Evolutionary conservation across 805 yeast species (phyloP).

Genomic region (Ogataea methanolica): DNA sequence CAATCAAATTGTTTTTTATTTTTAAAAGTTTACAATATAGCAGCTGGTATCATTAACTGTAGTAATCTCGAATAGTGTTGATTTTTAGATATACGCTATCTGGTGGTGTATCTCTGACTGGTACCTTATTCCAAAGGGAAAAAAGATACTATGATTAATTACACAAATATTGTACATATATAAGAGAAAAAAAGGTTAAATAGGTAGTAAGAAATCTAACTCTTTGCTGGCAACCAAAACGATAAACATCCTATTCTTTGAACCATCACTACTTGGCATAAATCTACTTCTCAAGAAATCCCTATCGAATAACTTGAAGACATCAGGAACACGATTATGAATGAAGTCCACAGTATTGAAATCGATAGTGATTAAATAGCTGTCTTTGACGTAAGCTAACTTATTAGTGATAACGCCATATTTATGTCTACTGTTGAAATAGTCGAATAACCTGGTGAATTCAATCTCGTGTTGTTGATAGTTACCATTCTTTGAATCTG

Average conservation of each 20-base stretch:
- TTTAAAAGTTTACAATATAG: background rate
- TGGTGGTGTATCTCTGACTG: no score
- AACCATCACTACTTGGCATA: constrained; percentile 4
- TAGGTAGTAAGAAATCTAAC: constrained; percentile 8
- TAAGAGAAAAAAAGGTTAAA: no score
- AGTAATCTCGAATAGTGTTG: no score
- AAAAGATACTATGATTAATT: no score
- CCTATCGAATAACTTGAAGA: constrained; percentile 17
- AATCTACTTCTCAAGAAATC: constrained; percentile 9
- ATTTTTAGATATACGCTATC: no score
- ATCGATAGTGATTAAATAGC: constrained; percentile 43
- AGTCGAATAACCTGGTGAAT: constrained; percentile 36
- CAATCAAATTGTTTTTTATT: background rate
- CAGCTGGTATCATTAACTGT: no score
- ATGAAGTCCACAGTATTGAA: constrained; percentile 6
- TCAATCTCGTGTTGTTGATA: constrained; percentile 22
- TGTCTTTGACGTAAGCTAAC: constrained; percentile 54
- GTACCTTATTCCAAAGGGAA: no score
- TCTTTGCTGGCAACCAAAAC: constrained; percentile 26
- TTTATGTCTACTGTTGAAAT: constrained; percentile 41
- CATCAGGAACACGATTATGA: constrained; percentile 14
- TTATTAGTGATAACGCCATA: constrained; percentile 57
- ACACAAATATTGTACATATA: no score
- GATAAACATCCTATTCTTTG: constrained; percentile 19
- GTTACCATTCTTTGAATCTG: constrained; percentile 16